phyloP scores from a whole-genome alignment of 2,329 filamentous ascomycete genomes.

The Grosmannia clavigera region DNA sequence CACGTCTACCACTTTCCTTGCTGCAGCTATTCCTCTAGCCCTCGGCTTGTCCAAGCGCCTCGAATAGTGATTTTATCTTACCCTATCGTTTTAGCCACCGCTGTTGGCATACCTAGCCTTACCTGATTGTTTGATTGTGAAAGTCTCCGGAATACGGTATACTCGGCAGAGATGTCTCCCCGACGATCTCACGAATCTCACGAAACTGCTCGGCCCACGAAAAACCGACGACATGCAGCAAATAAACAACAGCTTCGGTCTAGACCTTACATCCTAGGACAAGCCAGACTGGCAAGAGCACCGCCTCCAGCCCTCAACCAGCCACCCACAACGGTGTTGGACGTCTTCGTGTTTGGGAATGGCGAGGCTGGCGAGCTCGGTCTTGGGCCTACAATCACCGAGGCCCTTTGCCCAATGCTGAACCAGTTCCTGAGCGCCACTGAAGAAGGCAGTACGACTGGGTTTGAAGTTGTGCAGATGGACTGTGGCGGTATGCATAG shows the following conservation, averaged over 20 bases:
- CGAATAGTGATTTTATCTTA: too few species aligned
- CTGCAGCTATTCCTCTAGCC: too few species aligned
- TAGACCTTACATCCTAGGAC: background rate
- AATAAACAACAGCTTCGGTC: background rate
- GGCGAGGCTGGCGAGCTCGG: conserved; percentile 9
- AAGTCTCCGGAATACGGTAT: too few species aligned
- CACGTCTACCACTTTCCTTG: too few species aligned
- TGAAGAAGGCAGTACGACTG: background rate
- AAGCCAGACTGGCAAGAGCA: background rate
- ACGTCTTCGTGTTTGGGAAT: conserved; percentile 6
- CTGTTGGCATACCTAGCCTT: too few species aligned
- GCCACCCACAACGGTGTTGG: background rate
- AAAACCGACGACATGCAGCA: background rate
- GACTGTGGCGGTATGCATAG: conserved; percentile 58
- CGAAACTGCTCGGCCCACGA: background rate
- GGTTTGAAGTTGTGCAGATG: conserved; percentile 37
- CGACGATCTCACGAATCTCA: background rate
- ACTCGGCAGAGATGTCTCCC: background rate
- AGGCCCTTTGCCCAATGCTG: background rate
- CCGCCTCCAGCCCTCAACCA: background rate
- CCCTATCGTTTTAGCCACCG: too few species aligned
- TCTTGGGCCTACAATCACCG: conserved; percentile 1
- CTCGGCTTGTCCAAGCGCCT: too few species aligned
- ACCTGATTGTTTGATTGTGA: too few species aligned
- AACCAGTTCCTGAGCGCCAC: conserved; percentile 1